These are phyloP conservation scores for Elsinoe ampelina DNA, from an alignment of 2,329 filamentous ascomycete species.

Conservation along the genomic window DNA sequence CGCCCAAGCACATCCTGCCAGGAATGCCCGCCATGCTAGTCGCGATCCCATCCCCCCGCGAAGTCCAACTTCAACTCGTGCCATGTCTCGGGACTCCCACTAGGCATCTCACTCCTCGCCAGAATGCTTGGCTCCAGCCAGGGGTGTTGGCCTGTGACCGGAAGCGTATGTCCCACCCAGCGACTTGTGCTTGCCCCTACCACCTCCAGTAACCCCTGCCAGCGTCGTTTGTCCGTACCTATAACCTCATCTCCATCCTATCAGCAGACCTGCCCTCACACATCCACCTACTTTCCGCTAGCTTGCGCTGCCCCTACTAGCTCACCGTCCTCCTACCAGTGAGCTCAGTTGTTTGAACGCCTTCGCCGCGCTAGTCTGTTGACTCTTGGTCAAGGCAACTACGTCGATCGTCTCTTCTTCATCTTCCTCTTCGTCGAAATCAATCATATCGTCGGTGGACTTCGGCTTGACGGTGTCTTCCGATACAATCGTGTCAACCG, in stretches of 20 bases:
- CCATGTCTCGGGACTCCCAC: too few species aligned
- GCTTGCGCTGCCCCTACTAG: not conserved
- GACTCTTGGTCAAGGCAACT: not conserved
- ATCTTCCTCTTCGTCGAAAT: not conserved
- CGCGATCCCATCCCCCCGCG: too few species aligned
- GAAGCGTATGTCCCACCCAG: too few species aligned
- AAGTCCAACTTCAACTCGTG: too few species aligned
- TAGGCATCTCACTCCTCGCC: too few species aligned
- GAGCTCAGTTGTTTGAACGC: constrained; percentile 4
- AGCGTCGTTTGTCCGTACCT: too few species aligned
- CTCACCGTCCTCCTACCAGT: not conserved
- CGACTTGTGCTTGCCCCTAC: too few species aligned
- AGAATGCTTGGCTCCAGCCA: too few species aligned
- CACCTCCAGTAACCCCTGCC: too few species aligned
- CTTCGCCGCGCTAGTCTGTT: not conserved
- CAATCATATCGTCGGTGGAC: not conserved
- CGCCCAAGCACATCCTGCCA: too few species aligned
- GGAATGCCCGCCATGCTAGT: too few species aligned
- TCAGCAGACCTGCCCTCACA: not conserved
- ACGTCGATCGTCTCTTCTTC: not conserved
- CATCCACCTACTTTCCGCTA: not conserved
- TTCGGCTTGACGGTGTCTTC: not conserved
- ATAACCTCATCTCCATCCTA: not conserved
- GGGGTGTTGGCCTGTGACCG: too few species aligned
- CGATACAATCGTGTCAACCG: not conserved